Base-by-base conservation (phyloP, 352 stramenopile genomes). In the Peronospora farinosa region DNA sequence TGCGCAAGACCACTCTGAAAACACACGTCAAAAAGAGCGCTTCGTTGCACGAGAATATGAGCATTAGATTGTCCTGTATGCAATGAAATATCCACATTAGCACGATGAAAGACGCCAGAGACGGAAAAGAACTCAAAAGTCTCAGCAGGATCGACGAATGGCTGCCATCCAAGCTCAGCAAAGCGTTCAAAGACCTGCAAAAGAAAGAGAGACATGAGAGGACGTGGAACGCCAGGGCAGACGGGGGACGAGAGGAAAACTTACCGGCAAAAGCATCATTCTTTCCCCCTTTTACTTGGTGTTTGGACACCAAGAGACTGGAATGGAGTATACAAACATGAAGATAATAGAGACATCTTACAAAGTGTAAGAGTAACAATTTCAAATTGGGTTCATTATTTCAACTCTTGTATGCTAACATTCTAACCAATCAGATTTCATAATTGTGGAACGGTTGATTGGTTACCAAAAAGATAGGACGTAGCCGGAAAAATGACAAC, bases 41-140 rank as follows among this genome's bases (percentile, higher is more conserved):
- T 84, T 30, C 81, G 78, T 58, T 92, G 76, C 28, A 75, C 60
- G 21, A 92, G 51, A 13, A 60, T 41, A 57, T 74, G 59, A 1
- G 61, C 50, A 0, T 31, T 47, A 33, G 63, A 19, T 8, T 67
- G 60, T 25, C 67, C 63, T 37, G 45, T 55, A 35, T 78, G 60
- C 33, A 86, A 51, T 40, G 82, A 76, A 13, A 52, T 40, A 45
- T 89, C 74, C 46, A 92, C 69, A 35, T 82, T 72, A 19, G 67
- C 64, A 30, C 66, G 74, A 30, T 70, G 72, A 45, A 87, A 93
- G 15, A 93, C 66, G 16, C 81, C 81, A 0, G 81, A 85, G 33
- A 86, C 78, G 17, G 72, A 76, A 47, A 92, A 90, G 60, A 89
- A 83, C 71, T 92, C 81, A 58, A 85, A 92, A 17, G 78, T 90